Evolutionary conservation across 1,284 basidiomycete genomes (phyloP).

Genomic region (Fomitiporia mediterranea): DNA sequence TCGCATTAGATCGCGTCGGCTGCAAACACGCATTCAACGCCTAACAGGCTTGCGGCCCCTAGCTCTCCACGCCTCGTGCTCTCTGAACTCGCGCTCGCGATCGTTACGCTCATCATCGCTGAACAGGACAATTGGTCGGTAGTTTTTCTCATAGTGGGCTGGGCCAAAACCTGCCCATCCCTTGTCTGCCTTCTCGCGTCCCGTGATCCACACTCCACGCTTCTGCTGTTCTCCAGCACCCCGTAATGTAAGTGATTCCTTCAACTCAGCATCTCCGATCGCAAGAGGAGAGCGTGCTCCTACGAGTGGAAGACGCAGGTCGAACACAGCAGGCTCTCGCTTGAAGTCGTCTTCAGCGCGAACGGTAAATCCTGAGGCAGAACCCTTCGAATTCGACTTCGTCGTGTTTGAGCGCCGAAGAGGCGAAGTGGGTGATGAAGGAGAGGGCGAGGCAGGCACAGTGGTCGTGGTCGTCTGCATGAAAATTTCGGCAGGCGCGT

Average conservation of each 20-base stretch:
- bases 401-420: background rate
- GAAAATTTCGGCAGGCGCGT: background rate
- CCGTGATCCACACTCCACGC: constrained; percentile 11
- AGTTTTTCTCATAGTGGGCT: background rate
- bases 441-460: background rate
- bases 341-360: background rate
- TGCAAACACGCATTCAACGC: background rate
- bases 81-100: constrained; percentile 16
- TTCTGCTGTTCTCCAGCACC: background rate
- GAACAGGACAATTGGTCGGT: constrained; percentile 16
- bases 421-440: background rate
- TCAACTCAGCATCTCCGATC: constrained; percentile 6
- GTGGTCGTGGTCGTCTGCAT: constrained; percentile 12
- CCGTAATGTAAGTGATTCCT: constrained; percentile 1
- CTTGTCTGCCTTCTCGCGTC: constrained; percentile 1
- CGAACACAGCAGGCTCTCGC: background rate
- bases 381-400: background rate
- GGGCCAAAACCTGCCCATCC: background rate
- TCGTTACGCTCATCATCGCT: constrained; percentile 20
- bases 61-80: constrained; percentile 22
- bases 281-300: background rate
- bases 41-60: background rate
- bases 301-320: background rate
- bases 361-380: constrained; percentile 2
- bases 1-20: background rate